Evolutionary conservation across 345 rosid species (phyloP), one percentile per base, ranked within the genome.

Genomic region (Odontarrhena argentea): DNA sequence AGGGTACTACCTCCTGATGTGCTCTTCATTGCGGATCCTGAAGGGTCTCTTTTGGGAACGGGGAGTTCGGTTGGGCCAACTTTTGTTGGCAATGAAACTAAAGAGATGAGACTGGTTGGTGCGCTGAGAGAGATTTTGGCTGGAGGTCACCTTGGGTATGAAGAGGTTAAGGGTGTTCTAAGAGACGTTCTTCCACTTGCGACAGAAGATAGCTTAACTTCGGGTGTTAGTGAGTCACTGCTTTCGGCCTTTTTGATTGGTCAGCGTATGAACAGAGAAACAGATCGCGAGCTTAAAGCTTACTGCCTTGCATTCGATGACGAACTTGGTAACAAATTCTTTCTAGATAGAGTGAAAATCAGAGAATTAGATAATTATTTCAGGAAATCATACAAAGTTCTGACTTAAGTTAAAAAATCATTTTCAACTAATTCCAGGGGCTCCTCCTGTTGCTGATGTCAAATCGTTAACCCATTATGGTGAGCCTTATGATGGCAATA

Each of bases 401-500:
- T 41, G 18, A 1, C 14, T 32, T 18, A 13, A 51, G 28, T 60
- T 35, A 22, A 65, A 45, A 56, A 5, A 5, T 32, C 36, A 47
- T 76, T 35, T 71, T 46, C 26, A 26, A 68, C 24, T 74, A 24
- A 73, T 66, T 73, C 61, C 79, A 93, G 97, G 94, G 75, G 78
- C 81, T 76, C 67, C 86, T 44, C 92, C 92, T 4, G 81, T 94
- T 76, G 99, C 97, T 75, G 84, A 91, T 81, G 87, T 91, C 65
- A 84, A 83, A 78, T 94, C 97, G 5, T 83, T 94, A 83, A 94
- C 99, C 47, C 97, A 91, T 85, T 94, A 86, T 60, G 99, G 99
- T 34, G 99, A 94, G 80, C 97, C 99, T 74, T 91, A 94, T 70
- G 99, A 94, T 78, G 99, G 98, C 63, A 93, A 91, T 70, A 94